These are phyloP conservation scores for Peribolospora kevripleyi DNA, from an alignment of 768 basidiomycete genomes.

Conservation along the genomic window DNA sequence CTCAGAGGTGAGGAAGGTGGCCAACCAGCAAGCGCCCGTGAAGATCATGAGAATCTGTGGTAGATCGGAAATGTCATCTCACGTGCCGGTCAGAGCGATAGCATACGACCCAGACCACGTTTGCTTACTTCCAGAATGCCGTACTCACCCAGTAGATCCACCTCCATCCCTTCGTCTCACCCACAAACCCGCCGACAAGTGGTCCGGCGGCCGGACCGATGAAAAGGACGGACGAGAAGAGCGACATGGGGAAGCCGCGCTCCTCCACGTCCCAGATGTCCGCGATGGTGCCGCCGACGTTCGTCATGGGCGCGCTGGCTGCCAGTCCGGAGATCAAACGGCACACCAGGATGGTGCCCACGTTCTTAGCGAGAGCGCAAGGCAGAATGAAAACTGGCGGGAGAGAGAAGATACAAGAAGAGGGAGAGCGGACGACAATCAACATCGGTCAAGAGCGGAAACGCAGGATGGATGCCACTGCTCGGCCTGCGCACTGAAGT, in stretches of 20 bases:
- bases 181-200: conserved; percentile 11
- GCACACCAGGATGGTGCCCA: conserved; percentile 15
- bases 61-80: background rate
- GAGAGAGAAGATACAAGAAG: background rate
- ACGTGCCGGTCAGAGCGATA: background rate
- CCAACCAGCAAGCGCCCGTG: conserved; percentile 6
- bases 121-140: background rate
- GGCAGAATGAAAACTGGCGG: conserved; percentile 17
- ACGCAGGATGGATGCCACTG: too few relatives aligned
- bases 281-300: conserved; percentile 14
- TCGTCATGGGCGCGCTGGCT: conserved; percentile 16
- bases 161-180: conserved; percentile 11
- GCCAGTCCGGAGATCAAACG: conserved; percentile 17
- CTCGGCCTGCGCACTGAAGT: conserved; percentile 3
- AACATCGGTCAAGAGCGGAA: too few relatives aligned
- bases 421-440: too few relatives aligned
- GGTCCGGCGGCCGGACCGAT: conserved; percentile 7
- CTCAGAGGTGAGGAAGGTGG: conserved; percentile 13
- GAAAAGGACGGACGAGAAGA: conserved; percentile 17
- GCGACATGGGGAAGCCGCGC: conserved; percentile 17
- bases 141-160: conserved; percentile 12
- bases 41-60: background rate
- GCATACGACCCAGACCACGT: background rate
- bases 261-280: conserved; percentile 15
- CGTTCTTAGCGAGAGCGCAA: conserved; percentile 15